These are phyloP conservation scores for Cladosporium oxysporum DNA, from an alignment of 2,329 filamentous ascomycete genomes.

Conservation along the genomic window DNA sequence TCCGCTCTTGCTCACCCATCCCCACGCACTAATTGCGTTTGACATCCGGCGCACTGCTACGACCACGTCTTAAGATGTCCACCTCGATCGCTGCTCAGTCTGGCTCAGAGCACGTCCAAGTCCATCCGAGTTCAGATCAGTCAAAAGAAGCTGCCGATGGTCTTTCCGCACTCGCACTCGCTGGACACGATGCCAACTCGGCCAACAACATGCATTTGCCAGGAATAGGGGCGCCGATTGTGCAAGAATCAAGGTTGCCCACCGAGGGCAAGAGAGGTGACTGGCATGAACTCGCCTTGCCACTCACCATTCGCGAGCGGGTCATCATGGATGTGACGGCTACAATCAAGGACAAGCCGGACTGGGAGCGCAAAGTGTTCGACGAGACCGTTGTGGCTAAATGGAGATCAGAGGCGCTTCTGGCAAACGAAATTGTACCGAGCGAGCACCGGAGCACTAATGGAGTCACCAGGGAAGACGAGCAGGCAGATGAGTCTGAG, in stretches of 20 bases:
- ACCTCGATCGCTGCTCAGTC: not conserved
- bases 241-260: not conserved
- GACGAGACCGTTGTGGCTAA: not conserved
- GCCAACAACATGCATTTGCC: not conserved
- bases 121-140: not conserved
- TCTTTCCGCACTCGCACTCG: not conserved
- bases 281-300: not conserved
- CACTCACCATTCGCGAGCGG: not conserved
- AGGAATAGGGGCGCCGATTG: not conserved
- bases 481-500: not conserved
- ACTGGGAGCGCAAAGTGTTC: slow-evolving; percentile 11
- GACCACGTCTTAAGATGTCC: not conserved
- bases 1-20: not conserved
- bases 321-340: not conserved
- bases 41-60: not conserved
- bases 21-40: not conserved
- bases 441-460: not conserved
- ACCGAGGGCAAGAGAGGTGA: not conserved
- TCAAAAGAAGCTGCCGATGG: not conserved
- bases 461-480: not conserved
- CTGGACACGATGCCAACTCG: not conserved
- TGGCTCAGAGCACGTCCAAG: not conserved
- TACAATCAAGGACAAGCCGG: not conserved
- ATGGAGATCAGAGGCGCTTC: not conserved
- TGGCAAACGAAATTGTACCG: not conserved